These are phyloP conservation scores for Endotrypanum monterogeii DNA, from an alignment of 208 protist genomes.

Conservation along the genomic window DNA sequence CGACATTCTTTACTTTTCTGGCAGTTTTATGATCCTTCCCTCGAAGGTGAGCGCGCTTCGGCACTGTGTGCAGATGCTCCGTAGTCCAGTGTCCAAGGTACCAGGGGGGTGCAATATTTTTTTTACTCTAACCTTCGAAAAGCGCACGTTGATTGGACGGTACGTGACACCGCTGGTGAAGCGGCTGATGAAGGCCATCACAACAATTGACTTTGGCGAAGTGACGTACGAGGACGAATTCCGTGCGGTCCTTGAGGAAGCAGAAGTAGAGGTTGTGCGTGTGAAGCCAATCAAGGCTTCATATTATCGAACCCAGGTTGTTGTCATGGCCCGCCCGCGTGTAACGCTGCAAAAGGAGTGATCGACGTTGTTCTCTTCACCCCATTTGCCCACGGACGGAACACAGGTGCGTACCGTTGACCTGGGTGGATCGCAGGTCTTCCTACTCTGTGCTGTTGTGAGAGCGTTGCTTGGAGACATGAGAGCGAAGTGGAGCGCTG, in stretches of 20 bases:
- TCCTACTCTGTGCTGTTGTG: neutral
- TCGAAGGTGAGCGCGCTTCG: conserved; percentile 50
- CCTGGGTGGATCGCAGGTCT: neutral
- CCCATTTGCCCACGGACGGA: neutral
- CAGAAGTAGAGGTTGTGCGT: conserved; percentile 58
- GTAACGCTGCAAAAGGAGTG: conserved; percentile 18
- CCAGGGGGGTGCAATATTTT: conserved; percentile 58
- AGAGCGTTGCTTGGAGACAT: neutral
- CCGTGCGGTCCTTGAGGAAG: conserved; percentile 38
- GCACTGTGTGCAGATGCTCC: conserved; percentile 70
- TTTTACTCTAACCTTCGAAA: conserved; percentile 86
- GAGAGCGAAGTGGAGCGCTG: neutral
- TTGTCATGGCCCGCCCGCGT: conserved; percentile 65
- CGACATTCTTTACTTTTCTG: conserved; percentile 82
- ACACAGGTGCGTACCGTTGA: neutral
- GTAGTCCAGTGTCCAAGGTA: conserved; percentile 41
- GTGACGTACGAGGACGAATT: conserved; percentile 88
- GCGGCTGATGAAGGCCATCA: conserved; percentile 51
- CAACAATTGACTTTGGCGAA: conserved; percentile 83
- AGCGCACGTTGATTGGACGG: conserved; percentile 50
- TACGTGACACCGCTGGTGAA: conserved; percentile 66
- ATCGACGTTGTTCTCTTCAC: neutral
- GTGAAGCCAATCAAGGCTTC: conserved; percentile 42
- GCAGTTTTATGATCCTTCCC: conserved; percentile 82
- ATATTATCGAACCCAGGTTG: conserved; percentile 56